Base-by-base conservation (phyloP, 352 stramenopile genomes). In the Globisporangium irregulare region DNA sequence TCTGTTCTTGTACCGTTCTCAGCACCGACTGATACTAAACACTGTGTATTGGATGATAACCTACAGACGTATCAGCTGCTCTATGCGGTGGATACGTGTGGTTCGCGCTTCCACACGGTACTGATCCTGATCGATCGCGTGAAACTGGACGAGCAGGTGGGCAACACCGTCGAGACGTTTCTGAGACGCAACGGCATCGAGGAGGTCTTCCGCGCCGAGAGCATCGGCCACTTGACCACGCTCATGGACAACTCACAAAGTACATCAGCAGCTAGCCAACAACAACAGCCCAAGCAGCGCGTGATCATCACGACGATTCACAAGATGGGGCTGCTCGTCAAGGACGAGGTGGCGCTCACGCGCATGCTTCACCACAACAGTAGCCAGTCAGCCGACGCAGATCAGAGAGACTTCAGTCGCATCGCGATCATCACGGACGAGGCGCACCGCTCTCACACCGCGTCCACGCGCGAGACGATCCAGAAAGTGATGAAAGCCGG, bases 351-450 rank as follows among this genome's bases (percentile, higher is more conserved):
- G 56, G 48, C 90, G 20, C 66, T 93, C 25, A 87, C 86, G 38
- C 84, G 81, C 9, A 67, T 94, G 20, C 71, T 94, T 2, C 82
- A 91, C 57, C 79, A 77, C n/a, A 79, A 74, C 54, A 32, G 50
- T 53, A 66, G 56, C 25, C 54, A 32, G 53, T 54, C 43, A 24
- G 32, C 22, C 25, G n/a, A 34, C 29, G 43, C 9, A n/a, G 29
- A 4, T 4, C 25, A 22, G 10, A 36, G 1, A 27, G 29, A 67
- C 9, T 92, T 84, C 38, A 86, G 82, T 24, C 81, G 86, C 20
- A 77, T 93, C 20, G 87, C 82, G 0, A 93, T 95, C 68, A 89
- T 95, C 61, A 91, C 86, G 14, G 87, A 95, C 66, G 87, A 95
- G 74, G 87, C 86, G 0, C 87, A 95, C 73, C 87, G 87, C 22